Base-by-base conservation (phyloP, 1,284 basidiomycete genomes). In the Trametes sp. region DNA sequence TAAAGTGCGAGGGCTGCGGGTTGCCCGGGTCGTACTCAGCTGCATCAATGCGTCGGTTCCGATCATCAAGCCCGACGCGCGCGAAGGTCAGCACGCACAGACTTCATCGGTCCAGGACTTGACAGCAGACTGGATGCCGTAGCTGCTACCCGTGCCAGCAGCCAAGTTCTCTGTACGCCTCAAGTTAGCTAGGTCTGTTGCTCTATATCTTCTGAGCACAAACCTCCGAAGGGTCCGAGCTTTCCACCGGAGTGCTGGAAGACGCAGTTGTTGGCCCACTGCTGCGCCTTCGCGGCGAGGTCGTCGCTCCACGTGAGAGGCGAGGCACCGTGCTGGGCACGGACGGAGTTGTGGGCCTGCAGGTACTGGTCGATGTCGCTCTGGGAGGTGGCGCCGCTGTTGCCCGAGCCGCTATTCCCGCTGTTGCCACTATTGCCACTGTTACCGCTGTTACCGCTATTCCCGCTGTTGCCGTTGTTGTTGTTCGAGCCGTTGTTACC, bases 1-100 rank as follows among this genome's bases (percentile, higher is more conserved):
- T 92, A 71, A 87, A 92, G 72, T 92, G 89, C 54, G 87, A 89
- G 19, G 82, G 70, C 50, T 74, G 88, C 2, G 88, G 88, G 74
- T 84, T 84, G 69, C 68, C 79, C 33, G 87, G 75, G 68, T 87
- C 70, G 72, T 89, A 91, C 53, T 86, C 70, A 4, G 79, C 86
- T 87, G 61, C 9, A 49, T 45, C 23, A 28, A 31, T 61, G 19
- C 62, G 50, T 44, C 49, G 29, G 56, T 42, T 14, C 16, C 5
- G 4, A 2, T n/a, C 19, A 3, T 21, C 3, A 28, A 23, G 31
- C 14, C 13, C 23, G 11, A 8, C 14, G 4, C 24, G 35, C 16
- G 9, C 19, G 3, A n/a, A 6, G 9, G 11, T 38, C 1, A 10
- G 5, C 33, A 38, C 44, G 69, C 52, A 78, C 76, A 69, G 60